These are phyloP conservation scores for Neurospora intermedia DNA, from an alignment of 495 filamentous ascomycete genomes.

Conservation along the genomic window DNA sequence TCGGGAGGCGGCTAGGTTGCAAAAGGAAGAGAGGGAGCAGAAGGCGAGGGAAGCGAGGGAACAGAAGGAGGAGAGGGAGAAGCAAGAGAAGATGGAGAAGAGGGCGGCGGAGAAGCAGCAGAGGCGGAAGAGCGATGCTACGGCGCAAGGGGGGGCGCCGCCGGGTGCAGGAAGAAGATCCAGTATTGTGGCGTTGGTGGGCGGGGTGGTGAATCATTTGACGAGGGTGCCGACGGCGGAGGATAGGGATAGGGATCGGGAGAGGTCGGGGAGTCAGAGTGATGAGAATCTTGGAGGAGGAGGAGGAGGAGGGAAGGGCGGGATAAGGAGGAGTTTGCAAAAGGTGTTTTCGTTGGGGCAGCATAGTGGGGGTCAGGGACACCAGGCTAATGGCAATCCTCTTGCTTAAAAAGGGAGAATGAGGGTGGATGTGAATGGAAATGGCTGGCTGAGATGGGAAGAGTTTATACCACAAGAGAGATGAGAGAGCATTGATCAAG, in stretches of 20 bases:
- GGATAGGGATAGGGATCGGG: neutral
- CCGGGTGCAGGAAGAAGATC: neutral
- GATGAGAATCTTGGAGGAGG: conserved; percentile 37
- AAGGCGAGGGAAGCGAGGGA: neutral
- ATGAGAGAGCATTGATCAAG: neutral
- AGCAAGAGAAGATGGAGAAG: neutral
- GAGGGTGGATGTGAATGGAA: neutral
- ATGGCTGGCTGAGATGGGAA: neutral
- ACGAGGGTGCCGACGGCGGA: neutral
- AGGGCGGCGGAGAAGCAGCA: conserved; percentile 24
- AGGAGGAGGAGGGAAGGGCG: conserved; percentile 21
- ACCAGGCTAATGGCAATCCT: neutral
- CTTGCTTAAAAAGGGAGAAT: neutral
- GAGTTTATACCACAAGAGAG: neutral
- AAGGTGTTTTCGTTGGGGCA: conserved; percentile 23
- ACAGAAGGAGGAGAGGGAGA: neutral
- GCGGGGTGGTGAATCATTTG: neutral
- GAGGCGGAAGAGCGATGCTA: conserved; percentile 31
- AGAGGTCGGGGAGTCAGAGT: conserved; percentile 1
- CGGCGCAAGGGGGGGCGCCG: neutral
- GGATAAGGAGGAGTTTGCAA: conserved; percentile 30
- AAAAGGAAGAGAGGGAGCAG: conserved; percentile 16
- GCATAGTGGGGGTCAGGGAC: conserved; percentile 1
- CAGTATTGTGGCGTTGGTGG: neutral
- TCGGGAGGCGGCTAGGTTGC: neutral